Percentiles rank a stretch among this genome's conserved stretches.
Evolutionary conservation across 768 basidiomycete genomes (phyloP).

Genomic region (Gymnopilus junonius): DNA sequence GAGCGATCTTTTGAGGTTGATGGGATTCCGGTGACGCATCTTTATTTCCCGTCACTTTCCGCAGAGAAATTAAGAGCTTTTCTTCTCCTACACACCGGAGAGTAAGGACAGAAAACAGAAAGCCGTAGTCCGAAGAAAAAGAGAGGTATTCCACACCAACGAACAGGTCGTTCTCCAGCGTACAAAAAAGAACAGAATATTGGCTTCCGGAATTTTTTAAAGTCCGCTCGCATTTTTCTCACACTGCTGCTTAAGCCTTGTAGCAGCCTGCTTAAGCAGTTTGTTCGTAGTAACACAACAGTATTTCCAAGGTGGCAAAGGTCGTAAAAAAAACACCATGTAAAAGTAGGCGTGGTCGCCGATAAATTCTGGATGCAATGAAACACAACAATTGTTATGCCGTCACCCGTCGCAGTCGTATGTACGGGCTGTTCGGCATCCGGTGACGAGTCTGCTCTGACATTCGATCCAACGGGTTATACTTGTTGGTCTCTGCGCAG

Average conservation of each 20-base stretch:
- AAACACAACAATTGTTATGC: not conserved
- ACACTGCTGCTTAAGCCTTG: no score
- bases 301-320: no score
- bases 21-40: constrained; percentile 29
- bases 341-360: no score
- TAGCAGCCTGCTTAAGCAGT: no score
- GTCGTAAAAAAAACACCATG: no score
- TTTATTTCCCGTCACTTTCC: not conserved
- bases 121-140: constrained; percentile 3
- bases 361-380: no score
- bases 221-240: constrained; percentile 14
- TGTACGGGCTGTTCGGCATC: not conserved
- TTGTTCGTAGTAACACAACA: no score
- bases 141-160: not conserved
- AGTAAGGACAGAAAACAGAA: not conserved
- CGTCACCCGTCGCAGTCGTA: not conserved
- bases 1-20: constrained; percentile 28
- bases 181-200: not conserved
- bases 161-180: not conserved
- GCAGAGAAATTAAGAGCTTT: not conserved
- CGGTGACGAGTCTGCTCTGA: not conserved
- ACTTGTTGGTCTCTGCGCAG: not conserved
- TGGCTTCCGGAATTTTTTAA: constrained; percentile 12
- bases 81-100: not conserved
- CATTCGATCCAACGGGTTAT: not conserved